phyloP scores from a whole-genome alignment of 352 stramenopile genomes.

The Peronospora tabacina region DNA sequence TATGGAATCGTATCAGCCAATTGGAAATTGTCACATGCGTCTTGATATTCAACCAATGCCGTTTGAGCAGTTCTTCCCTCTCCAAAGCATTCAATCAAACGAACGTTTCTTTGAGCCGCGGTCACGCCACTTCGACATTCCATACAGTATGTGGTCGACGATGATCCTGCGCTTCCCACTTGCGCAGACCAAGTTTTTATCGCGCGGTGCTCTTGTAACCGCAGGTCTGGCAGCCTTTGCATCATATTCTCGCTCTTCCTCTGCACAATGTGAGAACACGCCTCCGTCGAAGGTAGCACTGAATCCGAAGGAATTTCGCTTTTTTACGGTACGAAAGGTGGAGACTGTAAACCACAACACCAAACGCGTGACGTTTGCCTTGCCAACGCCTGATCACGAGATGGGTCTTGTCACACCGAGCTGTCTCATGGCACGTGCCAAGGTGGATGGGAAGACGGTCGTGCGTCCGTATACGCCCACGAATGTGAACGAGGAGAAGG shows the following conservation, averaged over 20 bases:
- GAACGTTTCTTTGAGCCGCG: background rate
- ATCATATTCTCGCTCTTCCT: conserved; percentile 16
- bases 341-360: conserved; percentile 70
- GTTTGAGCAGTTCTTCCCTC: too few relatives aligned
- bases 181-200: conserved; percentile 30
- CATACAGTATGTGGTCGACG: conserved; percentile 38
- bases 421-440: conserved; percentile 56
- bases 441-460: conserved; percentile 68
- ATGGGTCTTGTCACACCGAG: conserved; percentile 59
- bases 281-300: conserved; percentile 45
- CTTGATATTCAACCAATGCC: too few relatives aligned
- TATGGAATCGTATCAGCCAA: too few relatives aligned
- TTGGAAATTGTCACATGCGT: too few relatives aligned
- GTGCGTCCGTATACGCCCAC: conserved; percentile 85
- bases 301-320: conserved; percentile 52
- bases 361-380: conserved; percentile 66
- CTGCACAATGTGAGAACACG: conserved; percentile 18
- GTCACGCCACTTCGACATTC: background rate
- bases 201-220: conserved; percentile 27
- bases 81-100: background rate
- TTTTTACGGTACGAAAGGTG: conserved; percentile 68
- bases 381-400: conserved; percentile 47
- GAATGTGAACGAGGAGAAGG: conserved; percentile 78
- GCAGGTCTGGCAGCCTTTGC: conserved; percentile 39
- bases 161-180: conserved; percentile 43